Conservation (phyloP, 345 rosid genomes). For the Camelina laxa region DNA sequence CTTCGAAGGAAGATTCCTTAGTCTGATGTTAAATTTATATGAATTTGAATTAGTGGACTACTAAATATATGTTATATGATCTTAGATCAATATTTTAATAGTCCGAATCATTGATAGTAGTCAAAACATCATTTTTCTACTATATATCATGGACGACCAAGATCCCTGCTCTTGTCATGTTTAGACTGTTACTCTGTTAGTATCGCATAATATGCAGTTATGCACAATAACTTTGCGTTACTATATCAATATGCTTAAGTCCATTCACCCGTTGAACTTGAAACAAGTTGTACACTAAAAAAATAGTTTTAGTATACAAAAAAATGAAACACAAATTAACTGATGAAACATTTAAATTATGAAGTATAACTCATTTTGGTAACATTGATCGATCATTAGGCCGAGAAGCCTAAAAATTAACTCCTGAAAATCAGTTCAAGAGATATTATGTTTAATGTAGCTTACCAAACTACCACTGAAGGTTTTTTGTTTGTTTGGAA, state of each 20-base stretch:
- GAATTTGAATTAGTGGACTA: slow-evolving; percentile 20
- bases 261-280: not conserved
- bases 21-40: slow-evolving; percentile 14
- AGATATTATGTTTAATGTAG: not conserved
- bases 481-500: not conserved
- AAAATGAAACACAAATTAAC: not conserved
- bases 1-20: slow-evolving; percentile 20
- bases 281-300: not conserved
- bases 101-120: slow-evolving; percentile 35
- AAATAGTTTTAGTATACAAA: not conserved
- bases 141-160: slow-evolving; percentile 1
- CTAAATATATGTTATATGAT: slow-evolving; percentile 6
- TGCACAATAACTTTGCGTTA: not conserved
- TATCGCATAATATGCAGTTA: slow-evolving; percentile 10
- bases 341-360: not conserved
- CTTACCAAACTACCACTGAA: not conserved
- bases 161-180: slow-evolving; percentile 29
- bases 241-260: not conserved
- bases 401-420: too few species aligned
- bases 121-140: slow-evolving; percentile 11
- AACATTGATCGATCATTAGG: not conserved
- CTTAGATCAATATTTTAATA: not conserved
- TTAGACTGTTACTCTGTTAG: not conserved
- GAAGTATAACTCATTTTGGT: not conserved
- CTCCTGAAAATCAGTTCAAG: not conserved